Base-by-base conservation (phyloP, 306 rosid species). In the Prunus mira region DNA sequence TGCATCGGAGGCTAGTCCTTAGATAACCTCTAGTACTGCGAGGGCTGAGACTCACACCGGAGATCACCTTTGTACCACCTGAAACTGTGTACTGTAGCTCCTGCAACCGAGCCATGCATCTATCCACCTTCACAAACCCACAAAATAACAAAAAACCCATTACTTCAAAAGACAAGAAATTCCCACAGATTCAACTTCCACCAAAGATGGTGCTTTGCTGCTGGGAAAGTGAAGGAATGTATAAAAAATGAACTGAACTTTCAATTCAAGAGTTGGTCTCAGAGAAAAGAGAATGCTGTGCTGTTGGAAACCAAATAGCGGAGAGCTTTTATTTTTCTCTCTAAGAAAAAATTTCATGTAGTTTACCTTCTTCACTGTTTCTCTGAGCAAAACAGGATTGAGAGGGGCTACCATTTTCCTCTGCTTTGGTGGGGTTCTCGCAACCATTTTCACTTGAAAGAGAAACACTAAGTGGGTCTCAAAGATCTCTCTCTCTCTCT, bases 1-100 rank as follows among this genome's bases (percentile, higher is more conserved):
- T 95, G 81, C 99, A 95, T 81, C 93, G 86, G 72, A 95, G 97
- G 76, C 97, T 92, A 18, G 99, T 90, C 78, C 87, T 89, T 30
- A 95, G 86, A 79, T 95, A 95, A 58, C 79, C 84, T 84, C 93
- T 84, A 52, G 99, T 95, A 34, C 97, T 95, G 47, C 97, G 88
- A 77, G 99, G 99, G 81, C 99, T 92, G 27, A 95, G 97, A 78
- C 76, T 95, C 38, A 89, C 93, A 6, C 96, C 97, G 1, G 99
- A 89, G 6, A 92, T 86, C 60, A 88, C 89, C 80, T 95, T 95
- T 51, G 80, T 82, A 68, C 99, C 97, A 22, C 97, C 99, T 14
- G 87, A 56, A 50, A 86, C 97, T 0, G 93, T 92, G 65, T 87
- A 89, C 77, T 95, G 99, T 43, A 95, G 90, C 78, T 95, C 99